A percentile compares a stretch with the other conserved stretches of the same genome.
phyloP scores from a whole-genome alignment of 2,329 filamentous ascomycete species.

The Ophiobolus disseminans region DNA sequence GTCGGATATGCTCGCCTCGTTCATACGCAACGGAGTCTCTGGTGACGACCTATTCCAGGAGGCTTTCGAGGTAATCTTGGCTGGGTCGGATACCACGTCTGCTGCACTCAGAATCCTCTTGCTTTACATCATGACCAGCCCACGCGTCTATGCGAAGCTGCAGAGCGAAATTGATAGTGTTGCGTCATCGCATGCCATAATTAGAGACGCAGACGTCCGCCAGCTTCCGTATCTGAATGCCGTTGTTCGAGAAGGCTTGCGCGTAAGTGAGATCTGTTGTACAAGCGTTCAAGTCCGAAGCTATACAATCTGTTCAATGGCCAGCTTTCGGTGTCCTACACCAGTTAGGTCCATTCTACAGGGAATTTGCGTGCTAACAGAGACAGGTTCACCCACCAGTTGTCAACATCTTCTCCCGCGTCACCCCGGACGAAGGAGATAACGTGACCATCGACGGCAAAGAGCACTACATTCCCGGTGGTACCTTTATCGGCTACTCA shows the following conservation, averaged over 20 bases:
- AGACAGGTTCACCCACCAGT: slow-evolving; percentile 52
- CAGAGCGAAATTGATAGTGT: slow-evolving; percentile 56
- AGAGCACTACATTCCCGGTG: slow-evolving; percentile 44
- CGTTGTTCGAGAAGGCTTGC: slow-evolving; percentile 56
- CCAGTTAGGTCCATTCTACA: not conserved
- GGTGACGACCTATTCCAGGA: slow-evolving; percentile 53
- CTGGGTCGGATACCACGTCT: slow-evolving; percentile 66
- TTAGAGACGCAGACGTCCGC: slow-evolving; percentile 56
- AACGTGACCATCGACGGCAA: slow-evolving; percentile 34
- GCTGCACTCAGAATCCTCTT: slow-evolving; percentile 62
- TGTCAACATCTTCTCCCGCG: slow-evolving; percentile 40
- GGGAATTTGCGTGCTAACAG: not conserved
- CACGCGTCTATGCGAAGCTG: slow-evolving; percentile 55
- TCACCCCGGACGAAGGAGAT: slow-evolving; percentile 43
- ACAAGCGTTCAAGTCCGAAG: too few relatives aligned
- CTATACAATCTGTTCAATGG: too few relatives aligned
- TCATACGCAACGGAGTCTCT: slow-evolving; percentile 56
- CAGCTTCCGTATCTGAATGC: slow-evolving; percentile 55
- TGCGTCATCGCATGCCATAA: slow-evolving; percentile 45
- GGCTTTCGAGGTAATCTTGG: slow-evolving; percentile 56
- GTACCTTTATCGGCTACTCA: slow-evolving; percentile 43
- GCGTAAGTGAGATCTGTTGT: too few relatives aligned
- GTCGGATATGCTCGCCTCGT: slow-evolving; percentile 62
- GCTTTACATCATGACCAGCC: slow-evolving; percentile 61
- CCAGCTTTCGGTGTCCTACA: too few relatives aligned